These are phyloP conservation scores for Pythium plurisporium DNA, from an alignment of 352 stramenopile genomes.

Conservation along the genomic window DNA sequence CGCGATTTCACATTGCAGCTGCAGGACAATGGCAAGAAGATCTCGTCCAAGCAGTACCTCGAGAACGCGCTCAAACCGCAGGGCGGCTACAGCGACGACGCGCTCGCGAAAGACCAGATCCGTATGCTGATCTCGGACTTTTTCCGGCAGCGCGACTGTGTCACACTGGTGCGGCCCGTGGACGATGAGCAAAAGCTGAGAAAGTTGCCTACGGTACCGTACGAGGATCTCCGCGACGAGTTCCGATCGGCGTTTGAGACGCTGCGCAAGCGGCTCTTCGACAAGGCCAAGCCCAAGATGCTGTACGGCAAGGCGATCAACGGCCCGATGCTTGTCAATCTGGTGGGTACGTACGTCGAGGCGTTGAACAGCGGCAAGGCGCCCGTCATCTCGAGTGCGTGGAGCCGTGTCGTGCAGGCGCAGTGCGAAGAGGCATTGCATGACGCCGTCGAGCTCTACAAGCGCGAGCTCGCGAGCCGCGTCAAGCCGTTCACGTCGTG, in stretches of 20 bases:
- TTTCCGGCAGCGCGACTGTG: slow-evolving; percentile 83
- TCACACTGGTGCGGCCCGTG: slow-evolving; percentile 85
- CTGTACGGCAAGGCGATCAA: slow-evolving; percentile 83
- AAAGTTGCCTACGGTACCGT: slow-evolving; percentile 59
- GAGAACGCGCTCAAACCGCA: slow-evolving; percentile 83
- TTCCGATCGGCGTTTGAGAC: slow-evolving; percentile 75
- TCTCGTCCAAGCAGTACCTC: slow-evolving; percentile 85
- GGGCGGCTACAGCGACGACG: slow-evolving; percentile 59
- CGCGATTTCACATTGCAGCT: slow-evolving; percentile 87
- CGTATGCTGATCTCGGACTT: slow-evolving; percentile 74
- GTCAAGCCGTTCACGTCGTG: slow-evolving; percentile 47
- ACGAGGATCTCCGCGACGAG: slow-evolving; percentile 74
- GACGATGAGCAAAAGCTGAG: slow-evolving; percentile 82
- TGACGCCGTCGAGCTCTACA: slow-evolving; percentile 43
- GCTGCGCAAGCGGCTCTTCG: slow-evolving; percentile 51
- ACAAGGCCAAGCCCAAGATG: slow-evolving; percentile 71
- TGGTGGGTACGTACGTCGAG: slow-evolving; percentile 80
- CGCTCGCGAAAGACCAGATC: slow-evolving; percentile 41
- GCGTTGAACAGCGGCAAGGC: slow-evolving; percentile 79
- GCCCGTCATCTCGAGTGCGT: slow-evolving; percentile 77
- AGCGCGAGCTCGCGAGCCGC: slow-evolving; percentile 32
- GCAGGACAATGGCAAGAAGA: slow-evolving; percentile 77
- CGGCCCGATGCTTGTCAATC: slow-evolving; percentile 82
- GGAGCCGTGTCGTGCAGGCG: slow-evolving; percentile 73
- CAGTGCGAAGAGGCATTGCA: slow-evolving; percentile 66